Evolutionary conservation across 2,329 filamentous ascomycete genomes (phyloP).

Genomic region (Talaromyces amestolkiae): DNA sequence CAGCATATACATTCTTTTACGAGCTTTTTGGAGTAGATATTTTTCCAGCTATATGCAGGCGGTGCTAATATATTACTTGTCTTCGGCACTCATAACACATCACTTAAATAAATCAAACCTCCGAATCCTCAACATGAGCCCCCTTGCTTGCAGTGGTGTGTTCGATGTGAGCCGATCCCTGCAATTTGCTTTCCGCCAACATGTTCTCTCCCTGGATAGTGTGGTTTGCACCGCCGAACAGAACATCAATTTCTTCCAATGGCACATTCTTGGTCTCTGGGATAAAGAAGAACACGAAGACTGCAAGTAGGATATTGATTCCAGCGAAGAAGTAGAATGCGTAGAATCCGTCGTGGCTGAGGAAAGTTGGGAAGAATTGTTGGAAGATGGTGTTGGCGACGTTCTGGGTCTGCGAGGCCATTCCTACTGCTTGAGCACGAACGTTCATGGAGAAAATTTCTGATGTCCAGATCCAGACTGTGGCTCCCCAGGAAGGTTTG

Average conservation of each 20-base stretch:
- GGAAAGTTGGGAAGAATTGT: conserved; percentile 68
- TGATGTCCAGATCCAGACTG: conserved; percentile 69
- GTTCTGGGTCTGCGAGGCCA: conserved; percentile 62
- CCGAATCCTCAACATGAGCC: conserved; percentile 5
- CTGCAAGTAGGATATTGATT: conserved; percentile 50
- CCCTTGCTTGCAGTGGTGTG: not conserved
- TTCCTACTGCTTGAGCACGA: conserved; percentile 67
- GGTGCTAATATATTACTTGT: not conserved
- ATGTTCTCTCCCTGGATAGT: conserved; percentile 33
- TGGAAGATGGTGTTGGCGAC: conserved; percentile 66
- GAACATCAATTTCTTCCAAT: conserved; percentile 39
- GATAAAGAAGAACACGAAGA: conserved; percentile 53
- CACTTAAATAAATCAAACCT: not conserved
- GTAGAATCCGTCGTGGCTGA: conserved; percentile 57
- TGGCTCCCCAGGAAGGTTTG: conserved; percentile 68
- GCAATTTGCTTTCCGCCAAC: conserved; percentile 14
- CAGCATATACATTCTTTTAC: not conserved
- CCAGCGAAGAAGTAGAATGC: conserved; percentile 57
- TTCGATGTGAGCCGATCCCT: not conserved
- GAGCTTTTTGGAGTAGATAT: not conserved
- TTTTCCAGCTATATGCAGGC: not conserved
- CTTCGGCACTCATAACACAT: not conserved
- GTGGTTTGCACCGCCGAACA: conserved; percentile 40
- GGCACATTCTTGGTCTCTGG: conserved; percentile 25
- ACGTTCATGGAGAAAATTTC: conserved; percentile 71